Evolutionary conservation across 345 rosid genomes (phyloP).

Genomic region (Arabidopsis arenosa): DNA sequence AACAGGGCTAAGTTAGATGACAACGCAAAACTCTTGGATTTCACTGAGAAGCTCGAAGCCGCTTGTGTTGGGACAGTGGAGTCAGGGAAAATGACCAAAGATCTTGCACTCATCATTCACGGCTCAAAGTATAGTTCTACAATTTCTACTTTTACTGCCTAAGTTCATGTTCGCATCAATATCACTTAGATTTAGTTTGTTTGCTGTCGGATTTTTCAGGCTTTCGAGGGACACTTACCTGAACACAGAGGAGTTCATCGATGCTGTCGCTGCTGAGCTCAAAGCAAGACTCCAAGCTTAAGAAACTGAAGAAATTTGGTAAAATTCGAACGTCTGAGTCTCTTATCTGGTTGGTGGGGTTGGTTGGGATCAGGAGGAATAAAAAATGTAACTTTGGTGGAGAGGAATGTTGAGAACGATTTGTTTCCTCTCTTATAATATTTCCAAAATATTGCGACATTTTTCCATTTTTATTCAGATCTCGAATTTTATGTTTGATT

Average conservation of each 20-base stretch:
- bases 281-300: conserved; percentile 63
- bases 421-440: conserved; percentile 21
- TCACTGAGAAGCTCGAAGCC: conserved; percentile 89
- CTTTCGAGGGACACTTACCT: conserved; percentile 73
- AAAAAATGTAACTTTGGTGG: conserved; percentile 6
- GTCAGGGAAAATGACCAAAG: conserved; percentile 98
- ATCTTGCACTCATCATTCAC: conserved; percentile 88
- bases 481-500: conserved; percentile 4
- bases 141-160: background rate
- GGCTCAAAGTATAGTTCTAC: conserved; percentile 67
- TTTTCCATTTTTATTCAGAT: background rate
- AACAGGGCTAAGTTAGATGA: conserved; percentile 91
- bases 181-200: background rate
- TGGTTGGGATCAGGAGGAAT: conserved; percentile 27
- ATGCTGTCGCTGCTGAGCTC: conserved; percentile 86
- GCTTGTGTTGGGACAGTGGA: conserved; percentile 89
- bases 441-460: conserved; percentile 18
- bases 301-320: background rate
- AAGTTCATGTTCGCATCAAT: background rate
- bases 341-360: conserved; percentile 17
- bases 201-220: conserved; percentile 47
- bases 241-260: conserved; percentile 96
- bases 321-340: background rate
- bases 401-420: conserved; percentile 30
- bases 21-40: conserved; percentile 77